Percentiles rank a stretch among this genome's conserved stretches.
Evolutionary conservation across 306 rosid species (phyloP).

Genomic region (Vigna nakashimae): DNA sequence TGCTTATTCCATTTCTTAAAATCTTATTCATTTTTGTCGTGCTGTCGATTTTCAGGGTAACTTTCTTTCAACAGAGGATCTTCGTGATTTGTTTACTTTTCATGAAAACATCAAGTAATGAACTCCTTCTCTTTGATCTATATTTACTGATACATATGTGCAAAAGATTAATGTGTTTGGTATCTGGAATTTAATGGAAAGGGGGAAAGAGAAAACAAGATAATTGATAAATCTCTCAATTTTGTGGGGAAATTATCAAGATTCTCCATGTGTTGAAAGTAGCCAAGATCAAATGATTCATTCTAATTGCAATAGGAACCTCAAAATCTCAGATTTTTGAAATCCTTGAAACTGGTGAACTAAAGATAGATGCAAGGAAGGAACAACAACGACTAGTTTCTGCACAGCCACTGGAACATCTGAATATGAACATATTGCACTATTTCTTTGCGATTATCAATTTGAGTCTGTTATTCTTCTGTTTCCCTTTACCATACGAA

Average conservation of each 20-base stretch:
- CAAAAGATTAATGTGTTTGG: constrained; percentile 24
- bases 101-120: constrained; percentile 76
- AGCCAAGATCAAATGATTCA: constrained; percentile 6
- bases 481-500: background rate
- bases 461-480: constrained; percentile 1
- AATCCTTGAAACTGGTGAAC: constrained; percentile 13
- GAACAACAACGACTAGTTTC: constrained; percentile 6
- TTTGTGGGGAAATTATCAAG: constrained; percentile 10
- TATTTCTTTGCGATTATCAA: constrained; percentile 20
- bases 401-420: constrained; percentile 14
- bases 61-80: constrained; percentile 84
- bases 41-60: constrained; percentile 64
- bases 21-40: constrained; percentile 19
- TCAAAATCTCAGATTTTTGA: background rate
- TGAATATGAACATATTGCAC: background rate
- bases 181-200: constrained; percentile 15
- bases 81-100: constrained; percentile 88
- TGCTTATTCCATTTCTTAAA: constrained; percentile 40
- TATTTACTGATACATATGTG: constrained; percentile 25
- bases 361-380: background rate
- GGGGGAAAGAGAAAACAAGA: constrained; percentile 8
- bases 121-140: constrained; percentile 28
- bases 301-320: background rate
- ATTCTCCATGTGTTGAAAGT: constrained; percentile 9
- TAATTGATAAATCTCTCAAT: constrained; percentile 6